Percentiles rank a stretch among this genome's conserved stretches.
Conservation (phyloP, 768 basidiomycete species). For the Pholiota conissans region DNA sequence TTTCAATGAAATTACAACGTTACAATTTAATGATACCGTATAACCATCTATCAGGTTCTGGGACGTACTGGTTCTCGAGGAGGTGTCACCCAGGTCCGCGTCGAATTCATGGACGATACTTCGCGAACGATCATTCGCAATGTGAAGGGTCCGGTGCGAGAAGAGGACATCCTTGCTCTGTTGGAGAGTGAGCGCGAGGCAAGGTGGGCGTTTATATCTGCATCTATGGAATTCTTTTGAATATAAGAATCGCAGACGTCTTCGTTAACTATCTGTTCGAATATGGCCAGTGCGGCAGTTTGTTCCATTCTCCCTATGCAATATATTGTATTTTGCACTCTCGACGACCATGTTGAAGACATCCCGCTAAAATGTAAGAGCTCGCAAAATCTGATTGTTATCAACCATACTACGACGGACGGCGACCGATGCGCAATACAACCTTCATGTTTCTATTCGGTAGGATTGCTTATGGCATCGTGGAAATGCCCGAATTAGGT, state of each 20-base stretch:
- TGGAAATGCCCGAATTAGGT: constrained; percentile 21
- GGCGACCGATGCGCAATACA: constrained; percentile 16
- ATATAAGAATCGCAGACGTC: constrained; percentile 15
- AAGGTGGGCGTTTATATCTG: constrained; percentile 53
- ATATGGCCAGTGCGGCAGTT: constrained; percentile 14
- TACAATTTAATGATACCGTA: constrained; percentile 12
- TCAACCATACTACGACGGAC: constrained; percentile 17
- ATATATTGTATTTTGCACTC: constrained; percentile 26
- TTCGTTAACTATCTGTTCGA: constrained; percentile 18
- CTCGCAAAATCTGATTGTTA: constrained; percentile 10
- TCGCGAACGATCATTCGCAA: constrained; percentile 97
- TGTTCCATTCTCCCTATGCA: constrained; percentile 21
- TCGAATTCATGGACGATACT: constrained; percentile 98
- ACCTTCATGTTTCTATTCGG: constrained; percentile 15
- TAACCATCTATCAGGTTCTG: constrained; percentile 70
- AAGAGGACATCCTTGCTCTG: constrained; percentile 94
- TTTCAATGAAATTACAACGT: neutral
- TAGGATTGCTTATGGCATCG: constrained; percentile 21
- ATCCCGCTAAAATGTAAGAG: constrained; percentile 6
- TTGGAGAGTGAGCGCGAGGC: constrained; percentile 99
- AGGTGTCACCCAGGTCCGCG: constrained; percentile 98
- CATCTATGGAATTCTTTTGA: constrained; percentile 1
- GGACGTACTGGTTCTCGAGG: constrained; percentile 98
- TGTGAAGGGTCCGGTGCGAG: constrained; percentile 96
- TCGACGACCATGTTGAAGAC: constrained; percentile 1